Evolutionary conservation across 129 eudicot genomes (phyloP).

Genomic region (Ambrosia trifida): DNA sequence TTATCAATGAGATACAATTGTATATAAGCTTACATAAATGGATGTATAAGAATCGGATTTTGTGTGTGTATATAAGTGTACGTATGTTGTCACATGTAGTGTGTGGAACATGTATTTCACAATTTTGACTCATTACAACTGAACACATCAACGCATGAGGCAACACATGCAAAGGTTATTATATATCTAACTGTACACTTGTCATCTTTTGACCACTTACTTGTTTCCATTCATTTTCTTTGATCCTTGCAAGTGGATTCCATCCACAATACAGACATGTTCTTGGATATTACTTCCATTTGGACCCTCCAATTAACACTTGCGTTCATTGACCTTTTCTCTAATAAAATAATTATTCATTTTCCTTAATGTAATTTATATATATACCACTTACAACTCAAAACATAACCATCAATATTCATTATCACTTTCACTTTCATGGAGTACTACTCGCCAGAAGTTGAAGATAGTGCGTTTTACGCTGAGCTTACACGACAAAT

Average conservation of each 20-base stretch:
- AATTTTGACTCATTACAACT: constrained; percentile 20
- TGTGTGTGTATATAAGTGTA: too few relatives aligned
- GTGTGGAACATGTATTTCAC: constrained; percentile 13
- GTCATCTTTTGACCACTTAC: constrained; percentile 6
- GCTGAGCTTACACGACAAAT: constrained; percentile 55
- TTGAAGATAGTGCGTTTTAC: constrained; percentile 44
- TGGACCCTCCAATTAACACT: constrained; percentile 3
- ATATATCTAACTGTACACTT: background rate
- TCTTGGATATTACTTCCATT: constrained; percentile 32
- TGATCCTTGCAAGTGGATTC: constrained; percentile 30
- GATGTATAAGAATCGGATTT: too few relatives aligned
- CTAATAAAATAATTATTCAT: constrained; percentile 15
- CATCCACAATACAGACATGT: constrained; percentile 26
- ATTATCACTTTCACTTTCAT: constrained; percentile 3
- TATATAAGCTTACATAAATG: too few relatives aligned
- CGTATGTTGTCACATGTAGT: background rate
- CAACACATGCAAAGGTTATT: background rate
- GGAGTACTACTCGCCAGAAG: background rate
- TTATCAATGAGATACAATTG: too few relatives aligned
- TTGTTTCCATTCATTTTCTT: constrained; percentile 22
- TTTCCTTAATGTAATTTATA: constrained; percentile 1
- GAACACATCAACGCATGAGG: background rate
- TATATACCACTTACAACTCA: background rate
- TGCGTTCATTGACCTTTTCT: constrained; percentile 19
- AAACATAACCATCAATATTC: background rate